Base-by-base conservation (phyloP, 495 filamentous ascomycete species). In the Penicillium waksmanii region DNA sequence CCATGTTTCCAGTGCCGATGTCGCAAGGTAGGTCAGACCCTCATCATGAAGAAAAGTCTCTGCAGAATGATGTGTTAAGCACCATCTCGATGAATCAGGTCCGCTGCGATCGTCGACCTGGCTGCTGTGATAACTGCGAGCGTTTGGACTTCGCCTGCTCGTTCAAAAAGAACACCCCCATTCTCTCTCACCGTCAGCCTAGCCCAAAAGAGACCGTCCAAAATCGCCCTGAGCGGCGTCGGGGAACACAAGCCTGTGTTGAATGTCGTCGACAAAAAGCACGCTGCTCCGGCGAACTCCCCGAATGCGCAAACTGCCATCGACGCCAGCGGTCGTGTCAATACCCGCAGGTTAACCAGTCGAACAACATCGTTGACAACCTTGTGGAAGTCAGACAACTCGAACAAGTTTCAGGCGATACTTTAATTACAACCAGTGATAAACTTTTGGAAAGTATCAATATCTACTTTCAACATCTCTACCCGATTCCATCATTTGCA, bases 1-100 rank as follows among this genome's bases (percentile, higher is more conserved):
- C 56, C 61, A 53, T 63, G 61, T 35, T 63, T 52, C 33, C 61
- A 63, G 46, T 63, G 61, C 31, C 61, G 61, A 56, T 63, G 47
- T 46, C 61, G 61, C 6, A 63, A 63, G 55, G 61, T 63, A 63
- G 15, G 36, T 12, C 36, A 46, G 40, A 35, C 33, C 3, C 23
- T n/a, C n/a, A 25, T 23, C n/a, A 50, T 12, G 27, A 17, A 38
- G 17, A 23, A 3, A 36, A 18, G 38, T 2, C 36, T 15, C 53
- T 18, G 46, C 10, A 56, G 23, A 23, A n/a, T 36, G 44, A 9
- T 31, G 18, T 44, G 3, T 4, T 6, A 31, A 9, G 1, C 27
- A 31, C n/a, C 21, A 33, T 53, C 51, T n/a, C 25, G 10, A n/a
- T 9, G 21, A 27, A 19, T 8, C 21, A 65, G 63, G 63, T 65